Evolutionary conservation across 805 yeast species (phyloP).

Genomic region (Candida odintsovae): DNA sequence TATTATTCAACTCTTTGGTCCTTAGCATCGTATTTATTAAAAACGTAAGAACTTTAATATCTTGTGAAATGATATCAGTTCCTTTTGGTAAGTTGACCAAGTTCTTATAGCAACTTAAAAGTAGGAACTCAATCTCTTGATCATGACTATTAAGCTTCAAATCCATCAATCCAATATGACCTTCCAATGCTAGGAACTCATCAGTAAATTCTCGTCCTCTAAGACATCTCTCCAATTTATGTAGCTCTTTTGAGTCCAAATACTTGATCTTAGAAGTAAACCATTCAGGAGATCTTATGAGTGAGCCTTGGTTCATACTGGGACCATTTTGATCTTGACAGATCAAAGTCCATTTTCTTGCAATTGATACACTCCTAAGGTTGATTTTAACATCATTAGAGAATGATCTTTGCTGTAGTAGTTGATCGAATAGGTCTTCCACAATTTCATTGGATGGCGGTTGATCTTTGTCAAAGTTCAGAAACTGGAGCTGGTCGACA

Average conservation of each 20-base stretch:
- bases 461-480: slow-evolving; percentile 23
- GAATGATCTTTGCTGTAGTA: slow-evolving; percentile 18
- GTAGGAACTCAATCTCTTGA: slow-evolving; percentile 42
- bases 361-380: slow-evolving; percentile 10
- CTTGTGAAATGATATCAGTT: slow-evolving; percentile 21
- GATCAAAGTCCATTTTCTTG: slow-evolving; percentile 23
- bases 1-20: slow-evolving; percentile 46
- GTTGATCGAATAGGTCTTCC: slow-evolving; percentile 14
- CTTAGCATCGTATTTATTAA: slow-evolving; percentile 40
- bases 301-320: background rate
- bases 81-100: slow-evolving; percentile 33
- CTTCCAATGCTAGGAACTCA: slow-evolving; percentile 43
- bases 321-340: slow-evolving; percentile 20
- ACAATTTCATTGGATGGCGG: slow-evolving; percentile 23
- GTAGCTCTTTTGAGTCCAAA: slow-evolving; percentile 15
- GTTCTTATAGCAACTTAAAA: slow-evolving; percentile 45
- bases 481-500: slow-evolving; percentile 18
- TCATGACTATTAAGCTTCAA: slow-evolving; percentile 41
- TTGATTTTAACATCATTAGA: slow-evolving; percentile 17
- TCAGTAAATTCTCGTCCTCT: slow-evolving; percentile 23
- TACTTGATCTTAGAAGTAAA: slow-evolving; percentile 12
- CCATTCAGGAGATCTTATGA: slow-evolving; percentile 12
- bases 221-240: slow-evolving; percentile 19
- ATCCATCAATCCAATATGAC: slow-evolving; percentile 42
- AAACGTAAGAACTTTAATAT: slow-evolving; percentile 23